Evolutionary conservation across 2,329 filamentous ascomycete species (phyloP), one percentile per base, ranked within the genome.

Genomic region (Epichloe scottii): DNA sequence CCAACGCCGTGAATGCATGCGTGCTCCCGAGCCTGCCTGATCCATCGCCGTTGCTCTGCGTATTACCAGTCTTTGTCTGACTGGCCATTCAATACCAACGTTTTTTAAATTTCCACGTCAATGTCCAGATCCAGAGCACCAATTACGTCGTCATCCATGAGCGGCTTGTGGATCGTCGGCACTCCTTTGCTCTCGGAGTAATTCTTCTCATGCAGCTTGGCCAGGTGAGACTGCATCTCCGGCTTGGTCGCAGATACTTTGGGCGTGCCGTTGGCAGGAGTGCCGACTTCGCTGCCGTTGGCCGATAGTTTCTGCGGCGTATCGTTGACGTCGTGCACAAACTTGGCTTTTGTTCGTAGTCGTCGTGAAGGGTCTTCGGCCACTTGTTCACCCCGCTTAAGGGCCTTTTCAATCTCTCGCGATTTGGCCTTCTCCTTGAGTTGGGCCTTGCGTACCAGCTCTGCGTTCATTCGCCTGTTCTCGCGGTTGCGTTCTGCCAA

Each of bases 141-240:
- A 66, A 97, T 91, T 51, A 96, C 85, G 62, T 97, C 93, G 63
- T 97, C 93, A 55, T 95, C 90, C 73, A 86, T 85, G 52, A 89
- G 78, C 33, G 85, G 83, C 68, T 87, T 83, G 62, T 91, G 87
- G 46, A 89, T 85, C 12, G 82, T 82, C 3, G 80, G 76, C 54
- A 83, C 67, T 12, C 77, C 77, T 60, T 78, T 81, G 67, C 78
- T 80, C 58, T 81, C 75, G 52, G 68, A 68, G 55, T 71, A 71
- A 59, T 72, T 72, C 66, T 75, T 73, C 56, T 73, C 68, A 62
- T 74, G 74, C 56, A 76, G 66, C 67, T 73, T 81, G 50, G 71
- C 72, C 49, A 80, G 62, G 53, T 81, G 74, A 39, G 77, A 71
- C 53, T 76, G 70, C 61, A 73, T 59, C 49, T 62, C 61, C 38